Evolutionary conservation across 495 filamentous ascomycete genomes (phyloP), one percentile per base, ranked within the genome.

Genomic region (Parathielavia hyrcaniae): DNA sequence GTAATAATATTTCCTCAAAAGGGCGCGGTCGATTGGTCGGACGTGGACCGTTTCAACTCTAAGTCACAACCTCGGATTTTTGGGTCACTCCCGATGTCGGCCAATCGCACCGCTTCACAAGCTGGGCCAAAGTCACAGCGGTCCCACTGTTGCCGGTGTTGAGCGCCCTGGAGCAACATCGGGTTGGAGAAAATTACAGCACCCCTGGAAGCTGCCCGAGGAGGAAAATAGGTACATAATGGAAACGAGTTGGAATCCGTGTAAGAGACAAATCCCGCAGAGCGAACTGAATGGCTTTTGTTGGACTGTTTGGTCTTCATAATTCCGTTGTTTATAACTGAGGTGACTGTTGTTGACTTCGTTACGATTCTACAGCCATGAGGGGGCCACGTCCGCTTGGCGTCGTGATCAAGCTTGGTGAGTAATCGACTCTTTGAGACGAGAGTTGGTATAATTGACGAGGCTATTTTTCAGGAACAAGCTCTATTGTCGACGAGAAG

Each of bases 401-500:
- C 41, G 84, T 97, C 57, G 91, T 97, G 64, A 96, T 97, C 61
- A 97, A 97, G 75, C 77, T 97, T 61, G 91, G 91, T 96, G 78
- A 76, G 84, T 36, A 32, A 43, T 23, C 43, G n/a, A 47, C 13
- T 26, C 26, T 45, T 34, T 11, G 20, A 26, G 20, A 50, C 26
- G 48, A 16, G 41, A 10, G 36, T 17, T 46, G 22, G 40, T 40
- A 11, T 44, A 38, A 49, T 55, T 62, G 36, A 59, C 54, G 43
- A 30, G 26, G 26, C 26, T 30, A 2, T 17, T 11, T 26, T 1
- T 14, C 57, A 98, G 93, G 93, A 61, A 97, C 93, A 23, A 96
- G 90, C 73, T 98, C 93, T 14, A 97, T 98, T 62, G 93, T 97
- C 50, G 88, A 97, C 71, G 93, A 98, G 69, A 89, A 85, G 63